Conservation (phyloP, 768 basidiomycete species). For the Mycena venus region DNA sequence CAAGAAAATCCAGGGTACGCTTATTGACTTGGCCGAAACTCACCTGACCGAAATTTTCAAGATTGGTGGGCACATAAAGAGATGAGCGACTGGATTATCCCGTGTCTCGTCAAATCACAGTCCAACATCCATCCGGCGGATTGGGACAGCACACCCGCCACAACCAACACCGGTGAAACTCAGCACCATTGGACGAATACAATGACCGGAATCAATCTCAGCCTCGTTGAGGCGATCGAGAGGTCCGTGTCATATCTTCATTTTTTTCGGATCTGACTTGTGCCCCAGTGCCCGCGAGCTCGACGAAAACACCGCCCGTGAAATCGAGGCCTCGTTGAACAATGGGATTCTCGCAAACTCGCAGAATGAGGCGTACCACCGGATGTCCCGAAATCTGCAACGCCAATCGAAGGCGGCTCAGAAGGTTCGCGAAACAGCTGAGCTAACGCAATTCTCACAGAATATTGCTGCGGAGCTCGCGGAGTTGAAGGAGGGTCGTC, state of each 20-base stretch:
- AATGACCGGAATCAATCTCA: constrained; percentile 33
- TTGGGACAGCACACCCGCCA: constrained; percentile 37
- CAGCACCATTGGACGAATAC: constrained; percentile 40
- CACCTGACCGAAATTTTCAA: neutral
- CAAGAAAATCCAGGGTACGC: constrained; percentile 7
- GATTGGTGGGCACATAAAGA: constrained; percentile 43
- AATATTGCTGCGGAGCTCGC: neutral
- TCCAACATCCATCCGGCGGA: constrained; percentile 31
- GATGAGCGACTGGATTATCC: constrained; percentile 39
- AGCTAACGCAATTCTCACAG: neutral
- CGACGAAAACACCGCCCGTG: neutral
- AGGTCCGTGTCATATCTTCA: neutral
- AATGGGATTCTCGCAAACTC: too few relatives aligned
- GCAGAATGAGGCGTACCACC: too few relatives aligned
- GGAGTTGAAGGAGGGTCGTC: neutral
- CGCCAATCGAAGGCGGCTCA: neutral
- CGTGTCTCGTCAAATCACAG: constrained; percentile 37
- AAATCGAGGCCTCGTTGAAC: neutral
- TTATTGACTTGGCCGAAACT: neutral
- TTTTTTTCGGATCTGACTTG: neutral
- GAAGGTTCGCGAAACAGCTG: neutral
- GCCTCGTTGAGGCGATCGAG: constrained; percentile 36
- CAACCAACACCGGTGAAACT: constrained; percentile 37
- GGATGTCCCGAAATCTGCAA: neutral
- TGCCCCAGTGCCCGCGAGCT: neutral